Conservation (phyloP, 2,329 filamentous ascomycete species). For the Phyllosticta citribraziliensis region DNA sequence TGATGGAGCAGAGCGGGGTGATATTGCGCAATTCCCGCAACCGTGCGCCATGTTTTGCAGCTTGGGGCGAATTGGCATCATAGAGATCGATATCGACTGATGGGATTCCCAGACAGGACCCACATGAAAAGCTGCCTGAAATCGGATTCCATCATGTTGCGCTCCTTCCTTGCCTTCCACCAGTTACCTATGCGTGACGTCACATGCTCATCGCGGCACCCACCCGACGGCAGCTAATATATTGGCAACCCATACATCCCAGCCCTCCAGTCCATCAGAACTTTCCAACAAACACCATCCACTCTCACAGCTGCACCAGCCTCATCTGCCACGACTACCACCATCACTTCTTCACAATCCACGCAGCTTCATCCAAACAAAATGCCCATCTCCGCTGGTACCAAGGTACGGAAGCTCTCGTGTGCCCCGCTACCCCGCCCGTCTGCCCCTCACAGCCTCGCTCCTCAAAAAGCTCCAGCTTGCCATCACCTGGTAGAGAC, state of each 20-base stretch:
- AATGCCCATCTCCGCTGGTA: slow-evolving; percentile 13
- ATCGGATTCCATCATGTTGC: background rate
- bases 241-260: background rate
- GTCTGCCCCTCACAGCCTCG: background rate
- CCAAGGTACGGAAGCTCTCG: slow-evolving; percentile 12
- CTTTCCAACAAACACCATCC: background rate
- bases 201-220: background rate
- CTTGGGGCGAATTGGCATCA: background rate
- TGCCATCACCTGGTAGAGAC: background rate
- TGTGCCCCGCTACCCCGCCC: background rate
- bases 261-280: background rate
- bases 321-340: background rate
- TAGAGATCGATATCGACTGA: background rate
- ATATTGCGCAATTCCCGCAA: background rate
- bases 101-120: background rate
- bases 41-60: background rate
- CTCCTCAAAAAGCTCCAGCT: background rate
- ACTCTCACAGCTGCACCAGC: background rate
- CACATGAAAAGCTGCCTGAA: background rate
- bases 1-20: background rate
- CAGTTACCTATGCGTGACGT: background rate
- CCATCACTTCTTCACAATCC: background rate
- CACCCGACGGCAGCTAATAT: background rate
- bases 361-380: background rate
- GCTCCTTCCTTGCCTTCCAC: background rate